A percentile compares a stretch with the other conserved stretches of the same genome.
Evolutionary conservation across 306 rosid species (phyloP).

Genomic region (Gynostemma pentaphyllum): DNA sequence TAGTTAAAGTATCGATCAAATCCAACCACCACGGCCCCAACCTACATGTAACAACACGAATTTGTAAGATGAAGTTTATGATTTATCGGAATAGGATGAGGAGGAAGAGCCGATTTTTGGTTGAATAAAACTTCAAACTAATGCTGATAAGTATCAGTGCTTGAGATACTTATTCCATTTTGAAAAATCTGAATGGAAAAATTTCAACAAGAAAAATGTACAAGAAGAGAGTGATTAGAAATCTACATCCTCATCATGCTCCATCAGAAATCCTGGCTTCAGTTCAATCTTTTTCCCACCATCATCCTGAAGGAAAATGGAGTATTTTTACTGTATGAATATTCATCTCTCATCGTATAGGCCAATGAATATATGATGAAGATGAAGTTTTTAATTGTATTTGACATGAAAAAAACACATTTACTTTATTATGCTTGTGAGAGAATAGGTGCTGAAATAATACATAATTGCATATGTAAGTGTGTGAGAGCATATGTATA

Average conservation of each 20-base stretch:
- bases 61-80: neutral
- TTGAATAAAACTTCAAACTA: neutral
- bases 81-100: neutral
- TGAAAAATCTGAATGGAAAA: neutral
- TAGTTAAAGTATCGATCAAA: constrained; percentile 97
- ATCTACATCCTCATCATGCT: constrained; percentile 72
- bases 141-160: neutral
- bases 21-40: constrained; percentile 98
- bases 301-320: constrained; percentile 47
- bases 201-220: neutral
- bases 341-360: neutral
- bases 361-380: neutral
- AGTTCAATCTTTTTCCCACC: constrained; percentile 88
- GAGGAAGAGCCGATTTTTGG: neutral
- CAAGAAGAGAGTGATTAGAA: constrained; percentile 14
- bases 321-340: neutral
- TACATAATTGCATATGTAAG: neutral
- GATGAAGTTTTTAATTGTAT: neutral
- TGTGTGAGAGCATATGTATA: neutral
- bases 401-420: neutral
- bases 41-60: constrained; percentile 24
- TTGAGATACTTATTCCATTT: neutral
- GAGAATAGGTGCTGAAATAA: neutral
- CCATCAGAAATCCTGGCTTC: constrained; percentile 90
- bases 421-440: neutral